phyloP scores from a whole-genome alignment of 768 basidiomycete genomes.

The Kwoniella sp. region DNA sequence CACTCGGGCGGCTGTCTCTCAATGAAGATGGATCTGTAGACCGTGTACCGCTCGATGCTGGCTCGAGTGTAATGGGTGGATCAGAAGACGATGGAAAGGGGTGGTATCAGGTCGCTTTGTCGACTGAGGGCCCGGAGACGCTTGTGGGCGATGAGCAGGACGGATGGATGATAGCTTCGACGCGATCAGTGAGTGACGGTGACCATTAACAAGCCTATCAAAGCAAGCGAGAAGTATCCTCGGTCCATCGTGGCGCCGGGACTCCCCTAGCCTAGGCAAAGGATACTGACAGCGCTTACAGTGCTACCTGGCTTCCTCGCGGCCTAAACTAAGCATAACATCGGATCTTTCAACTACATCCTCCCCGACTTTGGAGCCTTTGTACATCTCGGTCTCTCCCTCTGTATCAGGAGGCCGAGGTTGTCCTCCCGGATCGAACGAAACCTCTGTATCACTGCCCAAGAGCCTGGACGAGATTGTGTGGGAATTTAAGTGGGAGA shows the following conservation, averaged over 20 bases:
- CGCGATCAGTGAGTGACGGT: constrained; percentile 32
- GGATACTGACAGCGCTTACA: too few species aligned
- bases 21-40: too few species aligned
- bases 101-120: constrained; percentile 43
- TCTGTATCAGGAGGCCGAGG: not conserved
- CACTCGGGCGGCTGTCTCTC: too few species aligned
- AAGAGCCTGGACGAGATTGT: not conserved
- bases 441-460: constrained; percentile 1
- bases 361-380: not conserved
- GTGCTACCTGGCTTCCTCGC: constrained; percentile 18
- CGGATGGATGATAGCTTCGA: constrained; percentile 29
- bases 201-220: too few species aligned
- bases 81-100: constrained; percentile 14
- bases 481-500: not conserved
- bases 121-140: constrained; percentile 1
- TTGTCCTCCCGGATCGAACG: constrained; percentile 1
- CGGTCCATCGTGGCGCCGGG: too few species aligned
- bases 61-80: too few species aligned
- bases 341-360: constrained; percentile 1
- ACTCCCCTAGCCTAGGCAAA: too few species aligned
- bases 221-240: too few species aligned
- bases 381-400: not conserved
- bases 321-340: constrained; percentile 5
- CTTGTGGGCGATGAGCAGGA: constrained; percentile 10
- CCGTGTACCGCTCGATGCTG: too few species aligned